Conservation (phyloP, 1,284 basidiomycete species). For the Cystobasidiaceae sp. region DNA sequence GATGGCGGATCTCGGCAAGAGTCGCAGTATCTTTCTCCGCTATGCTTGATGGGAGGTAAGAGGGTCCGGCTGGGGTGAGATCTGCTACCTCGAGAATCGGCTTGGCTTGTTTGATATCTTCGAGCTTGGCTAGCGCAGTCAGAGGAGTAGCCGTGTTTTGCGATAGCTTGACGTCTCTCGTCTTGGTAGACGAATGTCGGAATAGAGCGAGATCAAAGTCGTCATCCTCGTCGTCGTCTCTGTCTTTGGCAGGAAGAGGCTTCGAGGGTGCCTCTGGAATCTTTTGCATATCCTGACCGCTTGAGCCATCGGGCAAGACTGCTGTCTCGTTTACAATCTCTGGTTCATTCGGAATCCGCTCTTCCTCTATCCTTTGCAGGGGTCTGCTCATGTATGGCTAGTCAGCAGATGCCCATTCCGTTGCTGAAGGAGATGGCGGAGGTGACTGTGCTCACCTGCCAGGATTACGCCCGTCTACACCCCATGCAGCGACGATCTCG, state of each 20-base stretch:
- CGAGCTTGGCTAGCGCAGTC: background rate
- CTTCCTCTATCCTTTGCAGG: conserved; percentile 13
- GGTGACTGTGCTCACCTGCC: background rate
- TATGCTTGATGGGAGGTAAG: background rate
- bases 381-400: background rate
- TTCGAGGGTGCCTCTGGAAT: background rate
- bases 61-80: background rate
- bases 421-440: background rate
- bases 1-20: conserved; percentile 12
- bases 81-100: background rate
- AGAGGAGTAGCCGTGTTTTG: background rate
- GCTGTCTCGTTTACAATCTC: background rate
- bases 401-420: background rate
- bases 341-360: background rate
- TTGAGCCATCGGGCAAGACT: background rate
- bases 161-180: background rate
- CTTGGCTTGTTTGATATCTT: background rate
- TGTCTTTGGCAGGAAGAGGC: background rate
- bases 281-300: background rate
- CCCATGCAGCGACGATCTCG: conserved; percentile 14
- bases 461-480: conserved; percentile 19
- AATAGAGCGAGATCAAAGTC: conserved; percentile 11
- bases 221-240: conserved; percentile 20
- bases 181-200: conserved; percentile 11
- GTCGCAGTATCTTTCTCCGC: background rate